Percentiles rank a stretch among this genome's conserved stretches.
Evolutionary conservation across 2,329 filamentous ascomycete species (phyloP).

Genomic region (Aspergillus brasiliensis): DNA sequence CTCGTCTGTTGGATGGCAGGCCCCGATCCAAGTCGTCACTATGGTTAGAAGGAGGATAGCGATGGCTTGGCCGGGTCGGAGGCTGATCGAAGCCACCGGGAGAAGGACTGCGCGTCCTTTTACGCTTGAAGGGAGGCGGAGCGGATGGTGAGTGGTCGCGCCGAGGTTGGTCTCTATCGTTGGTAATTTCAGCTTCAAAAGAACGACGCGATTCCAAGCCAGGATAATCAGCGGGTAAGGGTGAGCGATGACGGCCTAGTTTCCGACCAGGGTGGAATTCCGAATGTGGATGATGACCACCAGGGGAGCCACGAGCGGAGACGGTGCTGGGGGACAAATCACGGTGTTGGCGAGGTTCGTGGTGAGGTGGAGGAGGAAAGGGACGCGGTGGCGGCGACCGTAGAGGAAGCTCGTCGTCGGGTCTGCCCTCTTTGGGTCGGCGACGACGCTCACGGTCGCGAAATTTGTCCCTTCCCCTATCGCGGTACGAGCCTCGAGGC

Average conservation of each 20-base stretch:
- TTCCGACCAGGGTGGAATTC: slow-evolving; percentile 25
- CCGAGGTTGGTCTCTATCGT: slow-evolving; percentile 27
- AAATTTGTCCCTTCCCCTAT: slow-evolving; percentile 44
- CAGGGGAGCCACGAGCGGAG: slow-evolving; percentile 31
- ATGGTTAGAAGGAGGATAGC: slow-evolving; percentile 29
- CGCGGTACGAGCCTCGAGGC: slow-evolving; percentile 46
- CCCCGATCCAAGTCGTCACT: slow-evolving; percentile 43
- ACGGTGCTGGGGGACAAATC: slow-evolving; percentile 31
- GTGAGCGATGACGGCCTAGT: slow-evolving; percentile 24
- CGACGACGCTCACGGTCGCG: slow-evolving; percentile 41
- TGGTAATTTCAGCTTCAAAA: slow-evolving; percentile 19
- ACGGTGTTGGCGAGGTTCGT: slow-evolving; percentile 33
- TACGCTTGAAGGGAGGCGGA: slow-evolving; percentile 39
- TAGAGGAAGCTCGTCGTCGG: slow-evolving; percentile 39
- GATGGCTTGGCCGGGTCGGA: slow-evolving; percentile 24
- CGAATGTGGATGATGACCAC: slow-evolving; percentile 23
- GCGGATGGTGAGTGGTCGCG: slow-evolving; percentile 35
- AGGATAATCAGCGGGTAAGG: slow-evolving; percentile 25
- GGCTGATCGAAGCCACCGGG: slow-evolving; percentile 33
- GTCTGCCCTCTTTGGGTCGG: slow-evolving; percentile 37
- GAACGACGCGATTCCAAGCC: slow-evolving; percentile 23
- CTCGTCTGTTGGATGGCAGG: slow-evolving; percentile 37
- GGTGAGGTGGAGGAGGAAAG: slow-evolving; percentile 30
- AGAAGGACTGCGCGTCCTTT: slow-evolving; percentile 46
- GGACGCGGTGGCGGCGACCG: slow-evolving; percentile 42